These are phyloP conservation scores for Cenococcum geophilum DNA, from an alignment of 495 filamentous ascomycete genomes.

Conservation along the genomic window DNA sequence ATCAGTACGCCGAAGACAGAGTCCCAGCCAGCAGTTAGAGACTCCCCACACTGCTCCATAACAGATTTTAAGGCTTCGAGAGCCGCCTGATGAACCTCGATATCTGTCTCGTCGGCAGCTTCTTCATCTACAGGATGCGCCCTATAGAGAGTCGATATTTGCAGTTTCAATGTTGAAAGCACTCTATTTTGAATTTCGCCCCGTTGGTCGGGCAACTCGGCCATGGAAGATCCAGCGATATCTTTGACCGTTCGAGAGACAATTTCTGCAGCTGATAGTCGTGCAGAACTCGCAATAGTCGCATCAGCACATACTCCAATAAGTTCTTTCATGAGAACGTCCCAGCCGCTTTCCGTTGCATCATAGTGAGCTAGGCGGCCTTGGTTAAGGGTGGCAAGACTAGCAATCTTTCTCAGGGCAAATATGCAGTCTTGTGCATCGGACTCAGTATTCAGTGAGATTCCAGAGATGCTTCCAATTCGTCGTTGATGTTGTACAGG, in stretches of 20 bases:
- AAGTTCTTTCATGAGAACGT: slow-evolving; percentile 60
- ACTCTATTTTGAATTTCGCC: slow-evolving; percentile 63
- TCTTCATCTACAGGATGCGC: slow-evolving; percentile 46
- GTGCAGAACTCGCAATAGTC: slow-evolving; percentile 51
- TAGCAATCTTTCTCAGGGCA: slow-evolving; percentile 73
- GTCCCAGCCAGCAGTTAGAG: slow-evolving; percentile 74
- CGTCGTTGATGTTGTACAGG: slow-evolving; percentile 43
- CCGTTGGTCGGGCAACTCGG: slow-evolving; percentile 21
- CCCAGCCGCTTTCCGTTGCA: slow-evolving; percentile 66
- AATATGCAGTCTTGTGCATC: slow-evolving; percentile 63
- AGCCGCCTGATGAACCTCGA: slow-evolving; percentile 75
- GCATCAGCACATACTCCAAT: slow-evolving; percentile 56
- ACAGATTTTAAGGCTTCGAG: slow-evolving; percentile 76
- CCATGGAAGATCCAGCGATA: slow-evolving; percentile 44
- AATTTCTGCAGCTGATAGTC: slow-evolving; percentile 65
- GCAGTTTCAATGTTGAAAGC: slow-evolving; percentile 58
- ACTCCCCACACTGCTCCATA: slow-evolving; percentile 83
- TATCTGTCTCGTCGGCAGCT: slow-evolving; percentile 53
- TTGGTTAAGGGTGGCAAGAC: slow-evolving; percentile 73
- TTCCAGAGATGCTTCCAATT: slow-evolving; percentile 43
- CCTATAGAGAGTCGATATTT: slow-evolving; percentile 48
- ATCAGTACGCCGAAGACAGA: slow-evolving; percentile 78
- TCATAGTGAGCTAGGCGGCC: slow-evolving; percentile 61
- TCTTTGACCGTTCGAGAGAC: slow-evolving; percentile 66
- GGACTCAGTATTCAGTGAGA: slow-evolving; percentile 40